Evolutionary conservation across 2,329 filamentous ascomycete genomes (phyloP).

Genomic region (Hypoxylon sp.): DNA sequence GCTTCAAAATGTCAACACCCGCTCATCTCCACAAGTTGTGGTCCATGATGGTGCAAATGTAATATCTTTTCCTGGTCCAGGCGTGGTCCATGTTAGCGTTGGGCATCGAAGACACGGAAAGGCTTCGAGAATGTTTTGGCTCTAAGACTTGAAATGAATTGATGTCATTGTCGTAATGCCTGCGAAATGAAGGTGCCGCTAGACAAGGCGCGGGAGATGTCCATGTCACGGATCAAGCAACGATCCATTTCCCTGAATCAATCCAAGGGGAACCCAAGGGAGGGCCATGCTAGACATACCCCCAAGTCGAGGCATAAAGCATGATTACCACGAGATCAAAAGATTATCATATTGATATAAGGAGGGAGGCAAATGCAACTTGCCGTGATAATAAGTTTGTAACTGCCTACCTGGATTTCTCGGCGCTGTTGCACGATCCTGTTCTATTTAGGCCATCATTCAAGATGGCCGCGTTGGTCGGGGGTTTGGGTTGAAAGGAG

Average conservation of each 20-base stretch:
- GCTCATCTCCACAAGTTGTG: conserved; percentile 6
- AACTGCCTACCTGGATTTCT: conserved; percentile 10
- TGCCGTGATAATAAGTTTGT: conserved; percentile 30
- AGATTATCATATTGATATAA: conserved; percentile 25
- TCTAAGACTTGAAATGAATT: conserved; percentile 40
- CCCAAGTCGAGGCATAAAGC: conserved; percentile 26
- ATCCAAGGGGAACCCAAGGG: conserved; percentile 26
- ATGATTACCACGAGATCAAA: conserved; percentile 35
- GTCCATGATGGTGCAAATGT: conserved; percentile 5
- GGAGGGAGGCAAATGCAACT: conserved; percentile 26
- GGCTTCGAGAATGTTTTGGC: conserved; percentile 43
- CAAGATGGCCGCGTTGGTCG: conserved; percentile 16
- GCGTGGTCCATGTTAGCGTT: conserved; percentile 7
- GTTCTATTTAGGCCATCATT: neutral
- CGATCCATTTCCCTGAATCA: conserved; percentile 34
- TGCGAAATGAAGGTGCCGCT: conserved; percentile 47
- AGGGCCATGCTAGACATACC: conserved; percentile 6
- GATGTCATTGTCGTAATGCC: conserved; percentile 45
- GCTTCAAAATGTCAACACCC: conserved; percentile 17
- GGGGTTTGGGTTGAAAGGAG: conserved; percentile 21
- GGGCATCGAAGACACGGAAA: conserved; percentile 13
- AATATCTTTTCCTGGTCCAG: conserved; percentile 3
- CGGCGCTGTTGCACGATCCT: conserved; percentile 8
- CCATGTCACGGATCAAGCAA: conserved; percentile 45
- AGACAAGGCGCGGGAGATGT: conserved; percentile 45